Evolutionary conservation across 345 rosid species (phyloP).

Genomic region (Arabis alpina): DNA sequence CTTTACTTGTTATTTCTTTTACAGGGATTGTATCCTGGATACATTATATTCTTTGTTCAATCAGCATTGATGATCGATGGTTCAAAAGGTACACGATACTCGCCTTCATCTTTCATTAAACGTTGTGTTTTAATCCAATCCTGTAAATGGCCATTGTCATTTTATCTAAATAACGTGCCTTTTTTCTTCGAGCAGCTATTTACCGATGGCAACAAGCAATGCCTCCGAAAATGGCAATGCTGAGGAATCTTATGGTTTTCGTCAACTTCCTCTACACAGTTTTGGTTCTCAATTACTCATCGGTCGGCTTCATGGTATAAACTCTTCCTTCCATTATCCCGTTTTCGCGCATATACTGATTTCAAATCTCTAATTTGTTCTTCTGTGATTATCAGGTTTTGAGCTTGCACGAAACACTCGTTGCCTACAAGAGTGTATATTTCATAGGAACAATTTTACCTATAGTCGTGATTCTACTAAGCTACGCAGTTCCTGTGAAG

Average conservation of each 20-base stretch:
- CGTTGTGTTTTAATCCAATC: background rate
- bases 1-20: background rate
- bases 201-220: constrained; percentile 93
- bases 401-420: constrained; percentile 74
- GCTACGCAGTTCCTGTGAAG: constrained; percentile 64
- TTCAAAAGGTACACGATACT: constrained; percentile 65
- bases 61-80: constrained; percentile 97
- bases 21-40: constrained; percentile 96
- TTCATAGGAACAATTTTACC: constrained; percentile 81
- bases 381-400: constrained; percentile 57
- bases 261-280: constrained; percentile 69
- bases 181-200: constrained; percentile 56
- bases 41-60: constrained; percentile 89
- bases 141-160: background rate
- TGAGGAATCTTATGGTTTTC: constrained; percentile 58
- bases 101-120: background rate
- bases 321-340: constrained; percentile 12
- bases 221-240: constrained; percentile 54
- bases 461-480: constrained; percentile 60
- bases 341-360: background rate
- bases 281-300: constrained; percentile 78
- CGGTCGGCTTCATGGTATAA: constrained; percentile 92
- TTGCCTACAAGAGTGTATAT: constrained; percentile 76
- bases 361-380: background rate
- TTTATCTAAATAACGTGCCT: background rate